Base-by-base conservation (phyloP, 2,329 filamentous ascomycete genomes). In the Aspergillus floridensis region DNA sequence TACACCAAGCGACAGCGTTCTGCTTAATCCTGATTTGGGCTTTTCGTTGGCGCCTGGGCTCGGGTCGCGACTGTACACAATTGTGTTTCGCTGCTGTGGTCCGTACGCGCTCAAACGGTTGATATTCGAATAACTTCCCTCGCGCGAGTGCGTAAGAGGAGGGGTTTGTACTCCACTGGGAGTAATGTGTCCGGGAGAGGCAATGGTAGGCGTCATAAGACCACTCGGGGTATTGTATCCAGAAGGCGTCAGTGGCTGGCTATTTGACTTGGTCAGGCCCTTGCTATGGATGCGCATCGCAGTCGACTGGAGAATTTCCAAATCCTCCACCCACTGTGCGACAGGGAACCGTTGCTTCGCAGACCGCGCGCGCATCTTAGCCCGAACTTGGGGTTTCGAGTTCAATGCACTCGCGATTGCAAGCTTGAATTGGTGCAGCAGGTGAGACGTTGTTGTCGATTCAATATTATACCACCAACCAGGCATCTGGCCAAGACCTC, bases 391-490 rank as follows among this genome's bases (percentile, higher is more conserved):
- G 14, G 74, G 74, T 63, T 83, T 84, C 1, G 85, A 87, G 56
- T 78, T 82, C 56, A 89, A 71, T 1, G 86, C 87, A 54, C 80
- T 80, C n/a, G 83, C 76, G 62, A 89, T 88, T 12, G 86, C 84
- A 63, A 81, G 79, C 70, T 84, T 86, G 77, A 89, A 88, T 68
- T 89, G 87, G 49, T 84, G 82, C 56, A 88, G 77, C 48, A 88
- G 74, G 74, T 89, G 86, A 48, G 81, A 81, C 0, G 86, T 86
- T 1, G 84, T 84, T 5, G 81, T 86, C 0, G 85, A 87, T 70
- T 89, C 87, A 58, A 89, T 83, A 0, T 86, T 88, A 70, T 84
- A 89, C 86, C 86, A 89, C 83, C 86, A 88, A 24, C 87, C 87
- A 21, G 87, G 87, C 86, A 89, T 88, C 68, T 87, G 84, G n/a